Conservation (phyloP, 176 grass and related monocot genomes). For the Musa itinerans region DNA sequence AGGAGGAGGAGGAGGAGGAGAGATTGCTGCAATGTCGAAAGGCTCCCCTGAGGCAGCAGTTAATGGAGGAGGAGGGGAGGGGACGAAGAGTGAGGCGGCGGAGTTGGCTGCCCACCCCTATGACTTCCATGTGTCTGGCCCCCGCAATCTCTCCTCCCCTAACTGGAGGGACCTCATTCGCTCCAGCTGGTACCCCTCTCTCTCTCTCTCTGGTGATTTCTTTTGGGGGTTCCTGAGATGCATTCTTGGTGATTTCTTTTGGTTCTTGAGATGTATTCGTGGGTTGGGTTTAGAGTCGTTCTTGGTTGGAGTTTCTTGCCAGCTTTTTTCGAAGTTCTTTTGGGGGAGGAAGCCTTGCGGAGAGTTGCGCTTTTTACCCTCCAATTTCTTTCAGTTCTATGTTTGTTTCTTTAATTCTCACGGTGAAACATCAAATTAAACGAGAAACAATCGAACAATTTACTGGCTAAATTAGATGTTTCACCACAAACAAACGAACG, state of each 20-base stretch:
- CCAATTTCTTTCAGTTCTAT: background rate
- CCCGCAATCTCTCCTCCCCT: slow-evolving; percentile 65
- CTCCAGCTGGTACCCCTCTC: slow-evolving; percentile 46
- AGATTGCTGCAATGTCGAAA: background rate
- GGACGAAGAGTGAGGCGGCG: slow-evolving; percentile 3
- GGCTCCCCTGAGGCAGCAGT: background rate
- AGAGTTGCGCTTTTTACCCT: background rate
- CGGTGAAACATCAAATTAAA: background rate
- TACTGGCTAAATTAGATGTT: background rate
- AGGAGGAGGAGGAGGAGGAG: background rate
- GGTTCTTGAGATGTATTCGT: background rate
- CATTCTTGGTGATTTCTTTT: background rate
- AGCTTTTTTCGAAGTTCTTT: background rate
- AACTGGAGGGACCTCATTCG: slow-evolving; percentile 81
- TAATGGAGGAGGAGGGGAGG: slow-evolving; percentile 12
- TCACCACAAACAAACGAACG: background rate
- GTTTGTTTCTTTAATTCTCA: background rate
- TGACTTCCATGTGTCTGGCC: slow-evolving; percentile 73
- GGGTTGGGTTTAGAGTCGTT: background rate
- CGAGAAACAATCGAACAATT: background rate
- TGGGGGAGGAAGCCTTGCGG: background rate
- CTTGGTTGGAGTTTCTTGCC: background rate
- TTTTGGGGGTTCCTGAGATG: background rate
- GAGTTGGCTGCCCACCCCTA: slow-evolving; percentile 30
- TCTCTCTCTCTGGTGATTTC: background rate